These are phyloP conservation scores for Salvia sclarea DNA, from an alignment of 305 asterid species.

Conservation along the genomic window DNA sequence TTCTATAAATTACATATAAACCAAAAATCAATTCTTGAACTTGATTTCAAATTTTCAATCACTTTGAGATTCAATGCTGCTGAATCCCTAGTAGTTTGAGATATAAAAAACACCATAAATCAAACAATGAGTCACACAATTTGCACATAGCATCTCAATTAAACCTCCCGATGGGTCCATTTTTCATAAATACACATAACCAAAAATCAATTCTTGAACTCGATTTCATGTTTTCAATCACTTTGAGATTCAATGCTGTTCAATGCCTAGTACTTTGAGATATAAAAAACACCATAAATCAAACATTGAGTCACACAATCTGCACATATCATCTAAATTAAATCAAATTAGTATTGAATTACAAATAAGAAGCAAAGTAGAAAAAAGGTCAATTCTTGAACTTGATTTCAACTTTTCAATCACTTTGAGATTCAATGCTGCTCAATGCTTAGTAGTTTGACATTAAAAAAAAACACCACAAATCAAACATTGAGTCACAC, in stretches of 20 bases:
- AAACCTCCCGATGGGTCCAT: constrained; percentile 71
- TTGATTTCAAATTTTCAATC: background rate
- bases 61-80: background rate
- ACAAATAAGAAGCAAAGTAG: no score
- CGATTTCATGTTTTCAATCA: background rate
- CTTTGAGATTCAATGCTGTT: background rate
- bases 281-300: no score
- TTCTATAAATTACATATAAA: constrained; percentile 45
- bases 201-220: background rate
- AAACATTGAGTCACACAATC: background rate
- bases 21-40: background rate
- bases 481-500: background rate
- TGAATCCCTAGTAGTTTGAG: no score
- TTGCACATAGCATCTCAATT: constrained; percentile 1
- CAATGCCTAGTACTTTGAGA: no score
- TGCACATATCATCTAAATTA: background rate
- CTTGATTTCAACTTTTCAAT: background rate
- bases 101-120: no score
- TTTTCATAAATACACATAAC: constrained; percentile 46
- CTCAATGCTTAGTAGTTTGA: no score
- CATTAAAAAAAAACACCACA: no score
- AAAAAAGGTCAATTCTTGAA: background rate
- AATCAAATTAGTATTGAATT: constrained; percentile 72
- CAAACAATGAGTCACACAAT: background rate
- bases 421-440: background rate